Evolutionary conservation across 2,329 filamentous ascomycete genomes (phyloP), one percentile per base, ranked within the genome.

Genomic region (Microsporum canis): DNA sequence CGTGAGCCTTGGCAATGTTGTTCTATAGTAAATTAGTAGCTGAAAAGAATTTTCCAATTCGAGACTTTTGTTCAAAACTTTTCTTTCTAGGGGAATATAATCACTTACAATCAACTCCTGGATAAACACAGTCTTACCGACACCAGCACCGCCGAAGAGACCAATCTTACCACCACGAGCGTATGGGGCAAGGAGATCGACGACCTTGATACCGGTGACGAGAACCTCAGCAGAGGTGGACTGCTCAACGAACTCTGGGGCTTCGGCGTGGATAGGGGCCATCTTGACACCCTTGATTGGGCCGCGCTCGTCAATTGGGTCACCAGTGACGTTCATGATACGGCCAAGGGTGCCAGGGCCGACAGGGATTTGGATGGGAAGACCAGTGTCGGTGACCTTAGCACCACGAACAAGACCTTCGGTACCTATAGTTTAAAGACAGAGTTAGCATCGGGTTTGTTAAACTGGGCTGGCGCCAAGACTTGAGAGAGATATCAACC

Each of bases 101-200:
- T 53, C 43, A 74, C 83, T 73, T 79, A 87, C 84, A 84, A 99
- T 99, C 77, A 99, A 83, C 83, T 99, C 94, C 86, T 99, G 94
- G 79, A 99, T 99, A 85, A 97, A 99, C 78, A 99, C 94, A 78
- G 94, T 99, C 88, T 99, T 99, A 80, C 94, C 94, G 84, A 99
- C 94, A 95, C 94, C 94, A 73, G 94, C 94, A 92, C 94, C 94
- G 82, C 94, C 94, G 83, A 99, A 99, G 71, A 99, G 91, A 89
- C 94, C 94, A 85, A 99, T 99, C 88, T 99, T 99, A 87, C 94
- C 94, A 90, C 94, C 94, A 95, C 94, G 94, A 78, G 94, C 94
- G 80, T 99, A 99, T 74, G 94, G 94, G 73, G 94, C 94, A 75
- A 99, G 87, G 70, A 99, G 85, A 79, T 99, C 94, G 81, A 99